These are phyloP conservation scores for Talaromyces proteolyticus DNA, from an alignment of 495 filamentous ascomycete species.

Conservation along the genomic window DNA sequence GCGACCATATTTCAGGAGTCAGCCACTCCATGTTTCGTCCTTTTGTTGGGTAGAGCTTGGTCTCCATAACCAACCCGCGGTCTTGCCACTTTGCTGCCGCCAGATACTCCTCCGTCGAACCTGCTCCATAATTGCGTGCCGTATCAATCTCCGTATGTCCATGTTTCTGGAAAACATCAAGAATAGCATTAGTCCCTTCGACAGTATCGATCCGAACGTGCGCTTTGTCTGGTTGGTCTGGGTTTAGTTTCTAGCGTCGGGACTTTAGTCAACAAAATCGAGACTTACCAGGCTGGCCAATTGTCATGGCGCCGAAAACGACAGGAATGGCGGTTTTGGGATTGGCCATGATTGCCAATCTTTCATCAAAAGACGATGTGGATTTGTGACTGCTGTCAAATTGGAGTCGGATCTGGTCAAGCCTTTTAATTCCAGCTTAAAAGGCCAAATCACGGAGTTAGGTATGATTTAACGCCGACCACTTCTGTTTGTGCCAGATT, in stretches of 20 bases:
- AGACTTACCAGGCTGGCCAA: neutral
- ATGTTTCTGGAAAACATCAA: slow-evolving; percentile 49
- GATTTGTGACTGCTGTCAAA: too few relatives aligned
- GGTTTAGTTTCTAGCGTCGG: neutral
- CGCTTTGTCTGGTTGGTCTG: neutral
- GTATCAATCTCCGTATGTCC: slow-evolving; percentile 56
- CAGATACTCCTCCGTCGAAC: slow-evolving; percentile 43
- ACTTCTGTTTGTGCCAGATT: too few relatives aligned
- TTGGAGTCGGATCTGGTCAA: too few relatives aligned
- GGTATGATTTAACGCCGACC: too few relatives aligned
- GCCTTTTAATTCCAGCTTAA: too few relatives aligned
- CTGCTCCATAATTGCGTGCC: slow-evolving; percentile 44
- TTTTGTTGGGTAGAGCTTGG: slow-evolving; percentile 41
- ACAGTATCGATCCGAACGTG: slow-evolving; percentile 13
- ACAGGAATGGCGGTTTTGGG: neutral
- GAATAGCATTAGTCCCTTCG: slow-evolving; percentile 18
- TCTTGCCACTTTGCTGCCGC: slow-evolving; percentile 38
- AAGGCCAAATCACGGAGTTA: too few relatives aligned
- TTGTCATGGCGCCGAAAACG: neutral
- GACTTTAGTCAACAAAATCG: neutral
- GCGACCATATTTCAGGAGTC: slow-evolving; percentile 15
- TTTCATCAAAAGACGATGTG: too few relatives aligned
- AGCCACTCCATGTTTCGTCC: neutral
- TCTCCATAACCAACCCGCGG: slow-evolving; percentile 44
- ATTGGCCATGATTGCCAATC: too few relatives aligned